phyloP scores from a whole-genome alignment of 2,329 filamentous ascomycete species.

The Fusarium sp. region DNA sequence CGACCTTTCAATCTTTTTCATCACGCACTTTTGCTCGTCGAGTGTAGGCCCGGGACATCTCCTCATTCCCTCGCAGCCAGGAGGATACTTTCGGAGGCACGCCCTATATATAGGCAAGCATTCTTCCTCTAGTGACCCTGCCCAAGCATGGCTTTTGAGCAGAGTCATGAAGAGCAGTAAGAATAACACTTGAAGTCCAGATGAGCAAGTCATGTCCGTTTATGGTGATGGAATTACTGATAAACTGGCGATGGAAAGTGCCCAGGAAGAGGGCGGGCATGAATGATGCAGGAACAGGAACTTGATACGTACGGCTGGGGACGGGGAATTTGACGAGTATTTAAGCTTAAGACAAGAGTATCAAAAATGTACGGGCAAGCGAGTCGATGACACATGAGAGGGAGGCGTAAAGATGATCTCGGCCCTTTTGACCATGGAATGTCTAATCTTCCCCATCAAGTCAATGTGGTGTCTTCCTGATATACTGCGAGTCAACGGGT shows the following conservation, averaged over 20 bases:
- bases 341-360: not conserved
- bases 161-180: not conserved
- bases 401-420: not conserved
- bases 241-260: not conserved
- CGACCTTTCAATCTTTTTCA: not conserved
- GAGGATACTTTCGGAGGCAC: not conserved
- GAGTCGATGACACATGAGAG: not conserved
- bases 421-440: not conserved
- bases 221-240: not conserved
- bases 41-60: not conserved
- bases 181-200: not conserved
- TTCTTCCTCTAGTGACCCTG: not conserved
- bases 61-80: not conserved
- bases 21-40: not conserved
- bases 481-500: not conserved
- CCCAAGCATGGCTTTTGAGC: not conserved
- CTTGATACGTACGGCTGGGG: not conserved
- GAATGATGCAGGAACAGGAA: not conserved
- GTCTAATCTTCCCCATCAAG: not conserved
- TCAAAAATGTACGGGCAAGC: not conserved
- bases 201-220: not conserved
- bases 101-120: not conserved
- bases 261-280: not conserved
- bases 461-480: not conserved
- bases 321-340: not conserved